Evolutionary conservation across 176 grass and related monocot species (phyloP), one percentile per base, ranked within the genome.

Genomic region (Eremochloa ophiuroides): DNA sequence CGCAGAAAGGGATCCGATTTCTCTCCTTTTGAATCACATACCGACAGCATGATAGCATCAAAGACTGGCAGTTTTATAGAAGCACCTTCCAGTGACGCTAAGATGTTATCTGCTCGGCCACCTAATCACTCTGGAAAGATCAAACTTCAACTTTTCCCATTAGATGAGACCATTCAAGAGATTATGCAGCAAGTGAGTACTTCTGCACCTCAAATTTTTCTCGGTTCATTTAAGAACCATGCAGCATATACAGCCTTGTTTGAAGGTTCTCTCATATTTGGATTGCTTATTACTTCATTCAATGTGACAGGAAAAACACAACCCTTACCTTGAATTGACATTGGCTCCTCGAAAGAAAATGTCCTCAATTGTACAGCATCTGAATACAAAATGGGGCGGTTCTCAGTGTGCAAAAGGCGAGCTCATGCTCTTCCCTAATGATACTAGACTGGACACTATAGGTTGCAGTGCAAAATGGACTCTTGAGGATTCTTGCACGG

Each of bases 291-390:
- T 72, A 59, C 6, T 73, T 79, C 13, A 56, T 71, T 66, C 72
- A 56, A 79, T 84, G 29, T 88, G 27, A 74, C 89, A 99, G 97
- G 86, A 90, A 70, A 84, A 92, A 35, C 93, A 83, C 73, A 99
- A 93, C 51, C 97, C 93, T 62, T 93, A 90, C 66, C 80, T 99
- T 75, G 97, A 99, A 84, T 86, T 99, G 80, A 96, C 74, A 87
- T 64, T 99, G 82, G 75, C 89, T 84, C 88, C 85, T 65, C 76
- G 88, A 71, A 99, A 99, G 87, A 99, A 93, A 83, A 93, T 99
- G 65, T 96, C 97, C 58, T 99, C 97, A 81, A 83, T 99, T 82
- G 82, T 99, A 80, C 94, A 93, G 77, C 96, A 99, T 85, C 73
- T 99, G 41, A 87, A 85, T 63, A 82, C 86, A 76, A 99, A 99